Base-by-base conservation (phyloP, 2,329 filamentous ascomycete species). In the Boeremia lycopersici region DNA sequence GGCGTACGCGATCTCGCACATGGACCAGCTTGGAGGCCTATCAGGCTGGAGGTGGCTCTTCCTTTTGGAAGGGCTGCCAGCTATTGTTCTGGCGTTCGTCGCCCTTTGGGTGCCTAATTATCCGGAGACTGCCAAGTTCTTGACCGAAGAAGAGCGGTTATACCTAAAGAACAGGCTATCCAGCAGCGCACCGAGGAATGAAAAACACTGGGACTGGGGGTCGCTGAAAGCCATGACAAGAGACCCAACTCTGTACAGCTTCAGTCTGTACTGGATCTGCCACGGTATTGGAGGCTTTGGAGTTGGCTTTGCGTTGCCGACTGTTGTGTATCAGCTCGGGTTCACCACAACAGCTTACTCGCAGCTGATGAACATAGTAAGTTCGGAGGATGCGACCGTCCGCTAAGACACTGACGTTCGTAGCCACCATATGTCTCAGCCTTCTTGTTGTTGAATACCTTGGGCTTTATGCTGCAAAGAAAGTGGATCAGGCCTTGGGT, bases 1-100 rank as follows among this genome's bases (percentile, higher is more conserved):
- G 0, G 83, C 84, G 1, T 82, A 80, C 53, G 65, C 64, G 7
- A 87, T 89, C 60, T 77, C 74, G 30, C 87, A 88, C 62, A 79
- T 86, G 56, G 84, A 88, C 65, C 76, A 78, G 33, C 78, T 80
- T 6, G 78, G 76, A 7, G 82, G 65, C 6, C 47, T 68, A 2
- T 64, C 61, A 12, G 69, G 68, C 13, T 71, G 68, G 69, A 53
- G 64, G 2, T 71, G 69, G 67, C 59, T 71, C n/a, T 64, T 64
- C 23, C 41, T 62, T 10, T 35, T 64, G 1, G 61, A 62, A 33
- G 59, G 61, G 9, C 35, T 64, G 6, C 60, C 61, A 7, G 59
- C 61, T 1, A 64, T 64, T 6, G 1, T 62, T 9, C 59, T 64
- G 11, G 52, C 61, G 6, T 60, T 64, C 28, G 49, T 56, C 12